phyloP scores from a whole-genome alignment of 2,329 filamentous ascomycete species.

The Pestalotiopsis sp. region DNA sequence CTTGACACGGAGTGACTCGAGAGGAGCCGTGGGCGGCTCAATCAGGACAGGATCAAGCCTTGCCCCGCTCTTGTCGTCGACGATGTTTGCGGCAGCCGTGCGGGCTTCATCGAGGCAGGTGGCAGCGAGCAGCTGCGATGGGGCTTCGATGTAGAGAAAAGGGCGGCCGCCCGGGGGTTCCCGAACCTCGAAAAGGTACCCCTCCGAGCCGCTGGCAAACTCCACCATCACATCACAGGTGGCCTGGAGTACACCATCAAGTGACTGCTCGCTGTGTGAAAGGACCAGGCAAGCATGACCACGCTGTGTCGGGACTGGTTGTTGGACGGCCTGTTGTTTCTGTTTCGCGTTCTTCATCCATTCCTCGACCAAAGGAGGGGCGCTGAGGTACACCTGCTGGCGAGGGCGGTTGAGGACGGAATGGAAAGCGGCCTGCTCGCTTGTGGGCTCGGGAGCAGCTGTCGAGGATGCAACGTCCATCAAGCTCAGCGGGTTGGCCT shows the following conservation, averaged over 20 bases:
- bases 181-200: background rate
- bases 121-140: background rate
- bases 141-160: slow-evolving; percentile 6
- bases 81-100: slow-evolving; percentile 11
- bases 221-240: background rate
- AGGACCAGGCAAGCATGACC: slow-evolving; percentile 4
- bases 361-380: background rate
- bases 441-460: too few relatives aligned
- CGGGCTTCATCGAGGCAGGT: slow-evolving; percentile 11
- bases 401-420: background rate
- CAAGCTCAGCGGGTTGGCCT: too few relatives aligned
- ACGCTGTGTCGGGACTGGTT: background rate
- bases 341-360: background rate
- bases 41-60: slow-evolving; percentile 5
- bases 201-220: background rate
- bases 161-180: background rate
- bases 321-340: background rate
- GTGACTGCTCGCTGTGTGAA: background rate
- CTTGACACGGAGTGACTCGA: background rate
- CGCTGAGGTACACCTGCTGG: background rate
- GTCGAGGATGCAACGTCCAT: too few relatives aligned
- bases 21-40: slow-evolving; percentile 5
- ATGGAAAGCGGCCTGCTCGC: background rate
- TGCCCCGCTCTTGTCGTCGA: slow-evolving; percentile 10
- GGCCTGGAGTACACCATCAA: background rate